phyloP scores from a whole-genome alignment of 768 basidiomycete species.

The Fistulinella prunicolor region DNA sequence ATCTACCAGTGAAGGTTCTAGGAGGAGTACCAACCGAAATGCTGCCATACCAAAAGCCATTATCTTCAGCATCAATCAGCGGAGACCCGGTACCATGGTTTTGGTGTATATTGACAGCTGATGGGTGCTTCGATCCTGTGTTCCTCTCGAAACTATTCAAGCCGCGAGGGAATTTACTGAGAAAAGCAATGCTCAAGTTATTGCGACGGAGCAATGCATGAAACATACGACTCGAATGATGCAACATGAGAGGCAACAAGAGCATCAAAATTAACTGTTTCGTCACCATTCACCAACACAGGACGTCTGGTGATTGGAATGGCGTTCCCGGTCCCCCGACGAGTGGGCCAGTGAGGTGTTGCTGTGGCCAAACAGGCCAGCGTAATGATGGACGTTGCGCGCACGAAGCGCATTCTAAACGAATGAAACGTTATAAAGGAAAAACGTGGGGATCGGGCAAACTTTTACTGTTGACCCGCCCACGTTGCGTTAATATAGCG shows the following conservation, averaged over 20 bases:
- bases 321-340: background rate
- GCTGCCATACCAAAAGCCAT: conserved; percentile 4
- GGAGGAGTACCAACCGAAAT: conserved; percentile 11
- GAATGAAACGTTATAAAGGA: background rate
- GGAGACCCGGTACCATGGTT: background rate
- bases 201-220: background rate
- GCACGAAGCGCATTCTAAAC: background rate
- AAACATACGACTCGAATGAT: conserved; percentile 7
- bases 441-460: background rate
- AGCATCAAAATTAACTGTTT: conserved; percentile 2
- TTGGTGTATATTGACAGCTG: background rate
- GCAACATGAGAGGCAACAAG: conserved; percentile 5
- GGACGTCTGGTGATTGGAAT: conserved; percentile 13
- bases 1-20: background rate
- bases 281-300: conserved; percentile 3
- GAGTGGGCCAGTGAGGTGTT: background rate
- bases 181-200: background rate
- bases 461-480: no score
- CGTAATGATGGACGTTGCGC: background rate
- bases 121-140: background rate
- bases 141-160: conserved; percentile 1
- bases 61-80: background rate
- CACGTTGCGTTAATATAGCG: no score
- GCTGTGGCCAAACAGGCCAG: conserved; percentile 8
- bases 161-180: background rate